Evolutionary conservation across 805 yeast genomes (phyloP).

Genomic region (Kodamaea jinghongensis): DNA sequence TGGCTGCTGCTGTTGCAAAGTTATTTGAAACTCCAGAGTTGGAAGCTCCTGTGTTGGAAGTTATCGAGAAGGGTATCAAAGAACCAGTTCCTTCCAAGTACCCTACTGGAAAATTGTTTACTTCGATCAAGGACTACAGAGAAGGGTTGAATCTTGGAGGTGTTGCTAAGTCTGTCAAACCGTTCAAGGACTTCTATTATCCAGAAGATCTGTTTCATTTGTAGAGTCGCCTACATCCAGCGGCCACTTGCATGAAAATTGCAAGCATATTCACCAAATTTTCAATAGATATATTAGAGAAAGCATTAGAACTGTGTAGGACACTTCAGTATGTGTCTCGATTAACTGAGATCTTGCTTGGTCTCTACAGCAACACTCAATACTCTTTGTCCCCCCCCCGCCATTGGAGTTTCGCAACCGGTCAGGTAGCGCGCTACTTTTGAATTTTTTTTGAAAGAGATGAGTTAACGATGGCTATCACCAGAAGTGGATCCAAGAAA

Average conservation of each 20-base stretch:
- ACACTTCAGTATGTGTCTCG: no score
- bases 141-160: conserved; percentile 51
- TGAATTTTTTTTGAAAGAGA: conserved; percentile 6
- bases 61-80: conserved; percentile 16
- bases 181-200: conserved; percentile 25
- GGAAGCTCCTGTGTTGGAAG: conserved; percentile 12
- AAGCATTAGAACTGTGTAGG: no score
- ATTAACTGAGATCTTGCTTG: no score
- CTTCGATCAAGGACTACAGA: conserved; percentile 55
- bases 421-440: not conserved
- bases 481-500: conserved; percentile 30
- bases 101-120: conserved; percentile 50
- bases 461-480: conserved; percentile 23
- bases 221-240: no score
- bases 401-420: no score
- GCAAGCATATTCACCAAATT: no score
- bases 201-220: conserved; percentile 17
- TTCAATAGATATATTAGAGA: no score
- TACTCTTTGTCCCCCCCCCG: no score
- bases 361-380: no score
- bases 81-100: conserved; percentile 37
- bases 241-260: no score
- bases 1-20: conserved; percentile 20
- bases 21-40: conserved; percentile 16
- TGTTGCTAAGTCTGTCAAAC: conserved; percentile 53